Evolutionary conservation across 2,329 filamentous ascomycete genomes (phyloP).

Genomic region (Allantophomopsis cytisporea): DNA sequence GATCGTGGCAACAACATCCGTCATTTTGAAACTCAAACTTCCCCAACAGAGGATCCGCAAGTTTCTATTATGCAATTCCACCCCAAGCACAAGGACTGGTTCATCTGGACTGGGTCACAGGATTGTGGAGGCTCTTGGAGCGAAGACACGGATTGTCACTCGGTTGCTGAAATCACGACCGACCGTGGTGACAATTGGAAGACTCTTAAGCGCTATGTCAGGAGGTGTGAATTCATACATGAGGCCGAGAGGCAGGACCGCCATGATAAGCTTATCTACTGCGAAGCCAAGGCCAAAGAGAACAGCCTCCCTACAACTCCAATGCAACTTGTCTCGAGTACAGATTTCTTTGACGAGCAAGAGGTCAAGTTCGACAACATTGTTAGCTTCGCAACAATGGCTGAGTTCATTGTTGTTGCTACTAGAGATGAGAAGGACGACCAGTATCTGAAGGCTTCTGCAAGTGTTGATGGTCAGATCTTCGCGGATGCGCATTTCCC

Average conservation of each 20-base stretch:
- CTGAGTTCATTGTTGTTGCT: constrained; percentile 88
- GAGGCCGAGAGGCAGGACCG: constrained; percentile 35
- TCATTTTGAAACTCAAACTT: constrained; percentile 56
- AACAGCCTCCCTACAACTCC: constrained; percentile 38
- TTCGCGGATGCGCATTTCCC: constrained; percentile 84
- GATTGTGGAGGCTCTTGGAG: constrained; percentile 38
- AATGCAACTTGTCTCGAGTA: constrained; percentile 60
- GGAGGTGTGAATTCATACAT: constrained; percentile 78
- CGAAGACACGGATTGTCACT: constrained; percentile 43
- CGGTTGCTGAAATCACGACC: constrained; percentile 60
- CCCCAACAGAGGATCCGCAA: constrained; percentile 22
- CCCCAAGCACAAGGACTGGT: constrained; percentile 72
- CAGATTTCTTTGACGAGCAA: constrained; percentile 64
- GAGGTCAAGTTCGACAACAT: constrained; percentile 54
- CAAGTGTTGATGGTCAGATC: constrained; percentile 70
- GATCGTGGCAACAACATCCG: constrained; percentile 66
- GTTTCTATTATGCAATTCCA: constrained; percentile 63
- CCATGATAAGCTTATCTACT: constrained; percentile 33
- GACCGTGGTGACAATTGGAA: constrained; percentile 76
- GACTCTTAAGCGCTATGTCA: constrained; percentile 57
- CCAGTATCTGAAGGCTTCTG: constrained; percentile 57
- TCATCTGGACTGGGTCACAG: constrained; percentile 72
- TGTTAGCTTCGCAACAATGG: constrained; percentile 84
- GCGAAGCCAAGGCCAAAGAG: constrained; percentile 48
- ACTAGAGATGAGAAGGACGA: constrained; percentile 51